Evolutionary conservation across 345 rosid genomes (phyloP), one percentile per base, ranked within the genome.

Genomic region (Carallia pectinifolia): DNA sequence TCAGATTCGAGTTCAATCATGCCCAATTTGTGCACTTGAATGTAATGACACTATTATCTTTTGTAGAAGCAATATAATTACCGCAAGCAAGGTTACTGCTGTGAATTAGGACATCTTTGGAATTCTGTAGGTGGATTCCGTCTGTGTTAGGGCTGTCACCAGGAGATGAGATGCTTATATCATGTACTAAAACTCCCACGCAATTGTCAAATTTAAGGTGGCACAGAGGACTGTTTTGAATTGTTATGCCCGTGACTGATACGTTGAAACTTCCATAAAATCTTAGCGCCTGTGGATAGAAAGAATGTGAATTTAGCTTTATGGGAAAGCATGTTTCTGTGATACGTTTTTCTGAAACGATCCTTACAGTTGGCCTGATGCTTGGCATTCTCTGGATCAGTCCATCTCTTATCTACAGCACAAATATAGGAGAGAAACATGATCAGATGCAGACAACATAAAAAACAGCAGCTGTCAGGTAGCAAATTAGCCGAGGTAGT

Each of bases 151-250:
- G 99, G 85, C 98, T 95, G 74, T 92, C 86, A 27, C 96, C 90
- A 0, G 98, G 98, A 33, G 99, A 95, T 40, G 89, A 80, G 47
- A 88, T 34, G 61, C 36, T 82, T 36, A 90, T 70, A 56, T 88
- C 90, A 76, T 95, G 98, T 38, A 95, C 98, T 71, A 83, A 75
- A 0, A 95, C 97, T 48, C 94, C 91, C 7, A 84, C 72, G 82
- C 97, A 90, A 76, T 90, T 85, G 80, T 95, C 98, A 56, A 95
- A 95, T 83, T 95, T 92, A 81, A 95, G 97, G 76, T 95, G 99
- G 84, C 94, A 92, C 70, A 88, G 99, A 1, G 96, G 99, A 77
- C 99, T 95, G 87, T 90, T 92, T 76, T 84, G 93, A 74, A 95
- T 90, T 56, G 82, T 92, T 71, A 95, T 89, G 33, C 99, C 97